Percentiles rank a stretch among this genome's conserved stretches.
Evolutionary conservation across 2,329 filamentous ascomycete genomes (phyloP).

Genomic region (Fusarium sulawesiense): DNA sequence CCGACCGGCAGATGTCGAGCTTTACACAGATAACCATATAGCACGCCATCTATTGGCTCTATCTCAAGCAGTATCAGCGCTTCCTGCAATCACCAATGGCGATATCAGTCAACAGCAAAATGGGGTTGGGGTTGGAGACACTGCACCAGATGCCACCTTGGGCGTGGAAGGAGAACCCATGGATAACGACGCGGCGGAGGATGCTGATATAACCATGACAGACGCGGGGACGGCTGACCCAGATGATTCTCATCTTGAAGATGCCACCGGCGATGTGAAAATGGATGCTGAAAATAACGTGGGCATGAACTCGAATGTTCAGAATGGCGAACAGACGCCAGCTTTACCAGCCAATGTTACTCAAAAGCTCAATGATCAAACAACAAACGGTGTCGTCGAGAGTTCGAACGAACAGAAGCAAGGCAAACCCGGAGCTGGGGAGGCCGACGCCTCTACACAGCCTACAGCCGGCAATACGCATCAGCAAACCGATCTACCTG

Average conservation of each 20-base stretch:
- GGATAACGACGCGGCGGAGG: constrained; percentile 30
- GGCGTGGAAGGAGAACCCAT: constrained; percentile 16
- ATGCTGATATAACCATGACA: constrained; percentile 49
- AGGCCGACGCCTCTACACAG: constrained; percentile 1
- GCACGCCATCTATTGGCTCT: constrained; percentile 52
- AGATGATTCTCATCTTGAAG: constrained; percentile 32
- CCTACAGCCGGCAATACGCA: constrained; percentile 4
- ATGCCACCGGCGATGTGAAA: constrained; percentile 20
- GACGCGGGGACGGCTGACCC: constrained; percentile 43
- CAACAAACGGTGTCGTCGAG: constrained; percentile 16
- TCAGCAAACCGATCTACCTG: constrained; percentile 19
- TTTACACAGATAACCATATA: constrained; percentile 64
- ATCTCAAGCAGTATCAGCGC: constrained; percentile 38
- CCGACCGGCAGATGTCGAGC: constrained; percentile 64
- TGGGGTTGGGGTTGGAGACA: constrained; percentile 6
- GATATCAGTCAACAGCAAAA: constrained; percentile 29
- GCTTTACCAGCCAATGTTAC: neutral
- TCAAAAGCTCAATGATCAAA: neutral
- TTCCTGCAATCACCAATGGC: constrained; percentile 42
- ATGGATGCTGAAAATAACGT: constrained; percentile 11
- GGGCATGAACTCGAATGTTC: constrained; percentile 8
- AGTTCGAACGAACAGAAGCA: constrained; percentile 5
- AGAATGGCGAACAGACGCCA: constrained; percentile 19
- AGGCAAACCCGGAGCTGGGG: neutral
- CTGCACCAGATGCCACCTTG: constrained; percentile 4